Conservation (phyloP, 2,329 filamentous ascomycete genomes). For the Fusarium xyrophilum region DNA sequence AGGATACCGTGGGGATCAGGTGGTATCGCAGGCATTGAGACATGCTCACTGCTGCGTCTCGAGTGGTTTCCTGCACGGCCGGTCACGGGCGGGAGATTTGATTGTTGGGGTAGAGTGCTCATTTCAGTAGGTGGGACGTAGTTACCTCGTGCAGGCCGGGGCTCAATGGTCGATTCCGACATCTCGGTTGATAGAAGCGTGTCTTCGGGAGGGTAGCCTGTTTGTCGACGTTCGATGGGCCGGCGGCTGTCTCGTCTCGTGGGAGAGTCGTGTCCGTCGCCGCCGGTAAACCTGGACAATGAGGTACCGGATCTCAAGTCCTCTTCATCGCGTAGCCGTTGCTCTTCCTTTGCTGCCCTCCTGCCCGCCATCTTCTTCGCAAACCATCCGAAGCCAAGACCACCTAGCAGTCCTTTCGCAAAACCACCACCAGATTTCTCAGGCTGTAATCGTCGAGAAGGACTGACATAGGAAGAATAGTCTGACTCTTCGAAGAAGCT, state of each 20-base stretch:
- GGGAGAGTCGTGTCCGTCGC: slow-evolving; percentile 67
- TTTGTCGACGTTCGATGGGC: slow-evolving; percentile 43
- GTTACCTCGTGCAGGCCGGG: slow-evolving; percentile 41
- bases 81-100: slow-evolving; percentile 29
- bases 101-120: slow-evolving; percentile 31
- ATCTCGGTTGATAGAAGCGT: slow-evolving; percentile 44
- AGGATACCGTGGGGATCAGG: slow-evolving; percentile 57
- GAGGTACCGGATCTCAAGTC: slow-evolving; percentile 65
- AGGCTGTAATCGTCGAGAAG: slow-evolving; percentile 62
- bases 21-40: slow-evolving; percentile 63
- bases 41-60: slow-evolving; percentile 48
- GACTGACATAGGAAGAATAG: slow-evolving; percentile 67
- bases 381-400: slow-evolving; percentile 73
- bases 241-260: slow-evolving; percentile 48
- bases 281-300: slow-evolving; percentile 71
- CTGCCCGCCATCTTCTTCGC: slow-evolving; percentile 69
- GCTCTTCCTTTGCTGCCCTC: slow-evolving; percentile 56
- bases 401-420: slow-evolving; percentile 65
- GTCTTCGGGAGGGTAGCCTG: slow-evolving; percentile 39
- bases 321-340: slow-evolving; percentile 57
- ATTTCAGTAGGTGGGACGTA: slow-evolving; percentile 38
- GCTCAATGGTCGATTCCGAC: slow-evolving; percentile 48
- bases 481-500: slow-evolving; percentile 60
- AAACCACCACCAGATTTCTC: slow-evolving; percentile 56
- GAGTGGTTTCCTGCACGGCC: slow-evolving; percentile 49